Percentiles rank a stretch among this genome's conserved stretches.
These are phyloP conservation scores for Panicum miliaceum DNA, from an alignment of 176 grass and related monocot genomes.

Conservation along the genomic window DNA sequence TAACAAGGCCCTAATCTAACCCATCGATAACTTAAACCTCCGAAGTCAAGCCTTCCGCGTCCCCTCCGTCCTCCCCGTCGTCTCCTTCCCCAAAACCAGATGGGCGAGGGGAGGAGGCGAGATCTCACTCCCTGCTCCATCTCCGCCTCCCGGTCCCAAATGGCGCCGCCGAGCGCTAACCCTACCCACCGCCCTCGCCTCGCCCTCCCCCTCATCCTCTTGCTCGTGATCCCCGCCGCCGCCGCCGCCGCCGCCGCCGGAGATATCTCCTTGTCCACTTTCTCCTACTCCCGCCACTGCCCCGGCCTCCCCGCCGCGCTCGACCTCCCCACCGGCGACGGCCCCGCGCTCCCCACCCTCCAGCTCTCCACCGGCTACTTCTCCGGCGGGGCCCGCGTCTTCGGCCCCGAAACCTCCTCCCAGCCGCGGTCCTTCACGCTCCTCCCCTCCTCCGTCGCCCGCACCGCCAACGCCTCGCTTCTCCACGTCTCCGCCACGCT, in stretches of 20 bases:
- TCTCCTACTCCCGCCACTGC: slow-evolving; percentile 62
- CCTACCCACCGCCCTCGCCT: neutral
- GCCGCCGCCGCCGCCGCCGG: neutral
- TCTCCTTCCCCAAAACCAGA: neutral
- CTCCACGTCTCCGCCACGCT: slow-evolving; percentile 68
- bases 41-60: slow-evolving; percentile 28
- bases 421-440: slow-evolving; percentile 55
- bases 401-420: slow-evolving; percentile 43
- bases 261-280: neutral
- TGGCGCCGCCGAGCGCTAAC: slow-evolving; percentile 38
- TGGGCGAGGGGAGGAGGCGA: slow-evolving; percentile 20
- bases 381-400: slow-evolving; percentile 43
- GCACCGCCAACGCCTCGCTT: slow-evolving; percentile 47
- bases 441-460: slow-evolving; percentile 48
- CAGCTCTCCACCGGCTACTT: slow-evolving; percentile 72
- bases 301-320: slow-evolving; percentile 19
- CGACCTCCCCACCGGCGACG: slow-evolving; percentile 37
- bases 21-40: slow-evolving; percentile 3
- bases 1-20: no score
- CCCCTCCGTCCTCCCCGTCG: neutral
- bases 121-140: slow-evolving; percentile 19
- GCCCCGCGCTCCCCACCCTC: neutral
- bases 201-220: slow-evolving; percentile 5
- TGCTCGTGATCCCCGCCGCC: slow-evolving; percentile 35
- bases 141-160: slow-evolving; percentile 27